Evolutionary conservation across 2,329 filamentous ascomycete genomes (phyloP), one percentile per base, ranked within the genome.

Genomic region (Hypoxylon sp.): DNA sequence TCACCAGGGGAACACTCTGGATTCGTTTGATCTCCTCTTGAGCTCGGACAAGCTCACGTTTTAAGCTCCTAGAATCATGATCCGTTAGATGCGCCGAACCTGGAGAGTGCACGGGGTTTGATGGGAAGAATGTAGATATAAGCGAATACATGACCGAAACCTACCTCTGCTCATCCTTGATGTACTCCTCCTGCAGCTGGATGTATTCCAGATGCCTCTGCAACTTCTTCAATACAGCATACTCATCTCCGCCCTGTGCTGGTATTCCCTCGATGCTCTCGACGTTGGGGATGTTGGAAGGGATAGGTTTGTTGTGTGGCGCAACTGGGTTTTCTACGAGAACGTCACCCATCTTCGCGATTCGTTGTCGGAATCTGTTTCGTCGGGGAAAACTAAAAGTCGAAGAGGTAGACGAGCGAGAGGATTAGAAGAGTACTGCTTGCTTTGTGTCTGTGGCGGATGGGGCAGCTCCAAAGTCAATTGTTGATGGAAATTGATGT

Each of bases 21-120:
- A 99, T 99, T 70, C 95, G 90, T 85, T 99, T 99, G 83, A 99
- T 99, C 83, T 99, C 95, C 79, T 99, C 95, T 79, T 99, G 95
- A 72, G 95, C 95, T 72, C 95, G 89, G 57, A 99, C 94, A 53
- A 99, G 87, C 84, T 99, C 95, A 72, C 95, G 89, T 85, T 99
- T 99, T 79, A 99, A 81, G 81, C 93, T 97, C 83, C 93, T 93
- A 71, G 37, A 19, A 30, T 44, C 64, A 11, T 50, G 2, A 48
- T 51, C 20, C 39, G 75, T 75, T 43, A 75, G 68, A 50, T 4
- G 1, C 11, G 13, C 37, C 15, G 24, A 19, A 19, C 37, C 19
- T 32, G 6, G 10, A 17, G 19, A 11, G 7, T 26, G 13, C 37
- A 56, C 39, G 64, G 77, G 17, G 47, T 30, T 17, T 20, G 10